phyloP scores from a whole-genome alignment of 2,329 filamentous ascomycete species.

The Coleophoma eucalyptorum region DNA sequence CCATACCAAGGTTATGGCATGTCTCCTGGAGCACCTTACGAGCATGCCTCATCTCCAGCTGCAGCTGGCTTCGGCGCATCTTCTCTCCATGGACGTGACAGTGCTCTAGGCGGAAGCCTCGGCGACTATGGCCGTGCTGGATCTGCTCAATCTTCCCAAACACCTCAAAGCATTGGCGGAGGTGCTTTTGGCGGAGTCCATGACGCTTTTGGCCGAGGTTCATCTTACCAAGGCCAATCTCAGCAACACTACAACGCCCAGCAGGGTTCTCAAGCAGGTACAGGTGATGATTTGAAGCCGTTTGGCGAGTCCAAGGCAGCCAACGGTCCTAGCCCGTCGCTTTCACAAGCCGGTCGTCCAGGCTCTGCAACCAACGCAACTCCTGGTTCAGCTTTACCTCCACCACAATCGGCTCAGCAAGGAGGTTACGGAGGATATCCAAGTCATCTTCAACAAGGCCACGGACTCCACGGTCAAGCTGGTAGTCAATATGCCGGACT shows the following conservation, averaged over 20 bases:
- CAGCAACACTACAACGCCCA: slow-evolving; percentile 25
- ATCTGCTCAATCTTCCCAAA: slow-evolving; percentile 26
- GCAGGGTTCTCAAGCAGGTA: slow-evolving; percentile 24
- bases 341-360: slow-evolving; percentile 29
- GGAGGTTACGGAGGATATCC: slow-evolving; percentile 29
- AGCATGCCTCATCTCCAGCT: slow-evolving; percentile 28
- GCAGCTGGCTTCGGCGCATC: slow-evolving; percentile 25
- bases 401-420: slow-evolving; percentile 28
- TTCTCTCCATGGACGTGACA: slow-evolving; percentile 30
- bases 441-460: slow-evolving; percentile 25
- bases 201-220: slow-evolving; percentile 28
- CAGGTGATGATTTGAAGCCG: slow-evolving; percentile 30
- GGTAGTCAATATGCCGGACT: slow-evolving; percentile 33
- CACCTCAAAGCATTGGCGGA: slow-evolving; percentile 26
- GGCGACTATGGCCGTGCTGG: slow-evolving; percentile 29
- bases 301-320: slow-evolving; percentile 29
- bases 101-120: slow-evolving; percentile 24
- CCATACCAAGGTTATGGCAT: slow-evolving; percentile 30
- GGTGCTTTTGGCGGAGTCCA: slow-evolving; percentile 24
- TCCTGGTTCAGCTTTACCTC: slow-evolving; percentile 24
- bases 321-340: slow-evolving; percentile 29
- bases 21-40: slow-evolving; percentile 28
- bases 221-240: slow-evolving; percentile 28
- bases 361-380: slow-evolving; percentile 30
- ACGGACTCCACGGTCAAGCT: slow-evolving; percentile 29